A percentile compares a stretch with the other conserved stretches of the same genome.
Evolutionary conservation across 225 moss, liverwort and hornwort species (phyloP).

Genomic region (Bryum argenteum): DNA sequence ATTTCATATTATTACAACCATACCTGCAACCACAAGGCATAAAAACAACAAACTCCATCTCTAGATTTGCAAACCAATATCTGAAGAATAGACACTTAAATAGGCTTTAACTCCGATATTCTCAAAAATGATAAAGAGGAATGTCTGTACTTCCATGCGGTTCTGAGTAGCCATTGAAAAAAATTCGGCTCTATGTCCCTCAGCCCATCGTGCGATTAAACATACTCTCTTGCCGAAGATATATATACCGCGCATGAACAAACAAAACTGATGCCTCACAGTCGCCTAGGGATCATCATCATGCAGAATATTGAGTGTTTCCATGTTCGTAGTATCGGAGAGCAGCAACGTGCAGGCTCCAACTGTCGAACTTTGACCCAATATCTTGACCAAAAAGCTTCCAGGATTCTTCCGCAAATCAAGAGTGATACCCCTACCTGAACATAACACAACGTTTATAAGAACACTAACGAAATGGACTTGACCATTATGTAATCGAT

Average conservation of each 20-base stretch:
- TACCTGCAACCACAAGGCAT: neutral
- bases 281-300: slow-evolving; percentile 44
- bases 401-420: slow-evolving; percentile 51
- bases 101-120: neutral
- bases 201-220: slow-evolving; percentile 14
- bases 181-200: slow-evolving; percentile 8
- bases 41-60: neutral
- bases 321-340: slow-evolving; percentile 37
- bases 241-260: neutral
- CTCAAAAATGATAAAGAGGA: neutral
- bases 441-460: slow-evolving; percentile 13
- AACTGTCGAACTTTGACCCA: slow-evolving; percentile 24
- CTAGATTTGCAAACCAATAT: neutral
- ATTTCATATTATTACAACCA: slow-evolving; percentile 7
- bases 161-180: slow-evolving; percentile 11
- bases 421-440: slow-evolving; percentile 34
- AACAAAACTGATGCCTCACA: neutral
- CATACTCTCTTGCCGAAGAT: neutral
- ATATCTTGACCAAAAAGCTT: slow-evolving; percentile 49
- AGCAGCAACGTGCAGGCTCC: slow-evolving; percentile 42
- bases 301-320: slow-evolving; percentile 33
- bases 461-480: neutral
- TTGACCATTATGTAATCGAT: neutral
- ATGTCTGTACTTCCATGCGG: neutral
- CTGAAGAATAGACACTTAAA: neutral